These are phyloP conservation scores for Solanum raphanifolium DNA, from an alignment of 257 asterid genomes.

Conservation along the genomic window DNA sequence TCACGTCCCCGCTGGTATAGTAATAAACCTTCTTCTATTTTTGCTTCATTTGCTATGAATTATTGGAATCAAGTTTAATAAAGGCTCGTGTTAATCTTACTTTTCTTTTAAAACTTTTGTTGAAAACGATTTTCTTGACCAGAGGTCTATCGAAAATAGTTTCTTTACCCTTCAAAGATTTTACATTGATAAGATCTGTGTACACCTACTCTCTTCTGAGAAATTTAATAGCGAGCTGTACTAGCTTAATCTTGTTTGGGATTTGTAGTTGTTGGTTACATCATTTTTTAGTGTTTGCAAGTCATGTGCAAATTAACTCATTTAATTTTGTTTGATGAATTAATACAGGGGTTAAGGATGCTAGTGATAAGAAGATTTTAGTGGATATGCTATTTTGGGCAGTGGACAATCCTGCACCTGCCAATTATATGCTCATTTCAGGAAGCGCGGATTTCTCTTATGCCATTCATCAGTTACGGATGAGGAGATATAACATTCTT, in stretches of 20 bases:
- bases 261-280: neutral
- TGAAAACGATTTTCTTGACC: neutral
- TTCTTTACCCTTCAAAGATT: neutral
- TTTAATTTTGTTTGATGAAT: slow-evolving; percentile 4
- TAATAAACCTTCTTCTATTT: neutral
- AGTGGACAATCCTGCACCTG: slow-evolving; percentile 60
- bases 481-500: slow-evolving; percentile 43
- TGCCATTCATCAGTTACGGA: slow-evolving; percentile 41
- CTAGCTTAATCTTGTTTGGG: neutral
- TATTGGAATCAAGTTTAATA: neutral
- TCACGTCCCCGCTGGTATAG: slow-evolving; percentile 81
- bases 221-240: neutral
- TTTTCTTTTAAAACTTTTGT: neutral
- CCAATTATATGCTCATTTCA: slow-evolving; percentile 43
- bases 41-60: neutral
- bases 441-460: slow-evolving; percentile 45
- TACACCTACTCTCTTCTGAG: neutral
- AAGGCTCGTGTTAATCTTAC: neutral
- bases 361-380: slow-evolving; percentile 41
- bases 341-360: slow-evolving; percentile 36
- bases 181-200: neutral
- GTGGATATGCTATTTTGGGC: slow-evolving; percentile 60
- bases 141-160: no score
- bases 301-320: neutral
- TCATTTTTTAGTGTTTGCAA: neutral